Conservation (phyloP, 2,329 filamentous ascomycete genomes). For the Xylaria sp. region DNA sequence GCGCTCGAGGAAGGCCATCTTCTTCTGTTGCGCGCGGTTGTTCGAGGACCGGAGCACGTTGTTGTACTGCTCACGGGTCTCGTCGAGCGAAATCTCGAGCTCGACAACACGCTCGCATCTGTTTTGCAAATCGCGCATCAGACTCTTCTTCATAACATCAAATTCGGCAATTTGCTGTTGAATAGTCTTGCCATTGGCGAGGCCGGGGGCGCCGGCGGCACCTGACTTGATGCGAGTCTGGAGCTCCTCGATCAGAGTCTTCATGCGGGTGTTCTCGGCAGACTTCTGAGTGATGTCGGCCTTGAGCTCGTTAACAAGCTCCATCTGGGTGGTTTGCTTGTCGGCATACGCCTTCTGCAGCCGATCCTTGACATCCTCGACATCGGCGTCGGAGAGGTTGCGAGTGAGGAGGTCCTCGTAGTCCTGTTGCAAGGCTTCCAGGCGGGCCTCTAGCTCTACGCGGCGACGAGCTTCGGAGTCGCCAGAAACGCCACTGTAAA, state of each 20-base stretch:
- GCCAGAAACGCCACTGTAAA: conserved; percentile 63
- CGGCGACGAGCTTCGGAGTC: conserved; percentile 62
- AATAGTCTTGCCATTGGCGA: conserved; percentile 80
- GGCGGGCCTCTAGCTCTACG: conserved; percentile 69
- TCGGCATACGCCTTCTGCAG: conserved; percentile 72
- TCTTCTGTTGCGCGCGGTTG: conserved; percentile 98
- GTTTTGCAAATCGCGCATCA: conserved; percentile 98
- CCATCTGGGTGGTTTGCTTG: conserved; percentile 66
- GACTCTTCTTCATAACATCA: conserved; percentile 98
- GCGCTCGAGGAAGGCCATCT: conserved; percentile 98
- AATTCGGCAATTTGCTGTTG: conserved; percentile 98
- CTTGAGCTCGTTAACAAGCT: conserved; percentile 72
- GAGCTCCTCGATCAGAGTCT: conserved; percentile 72
- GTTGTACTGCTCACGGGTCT: conserved; percentile 98
- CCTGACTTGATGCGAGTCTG: conserved; percentile 67
- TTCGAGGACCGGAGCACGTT: conserved; percentile 95
- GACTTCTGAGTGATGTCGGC: conserved; percentile 69
- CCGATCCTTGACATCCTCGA: conserved; percentile 75
- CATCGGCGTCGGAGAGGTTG: conserved; percentile 72
- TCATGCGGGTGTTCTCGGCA: conserved; percentile 77
- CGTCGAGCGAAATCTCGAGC: conserved; percentile 93
- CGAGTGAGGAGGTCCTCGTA: conserved; percentile 78
- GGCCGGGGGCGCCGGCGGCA: conserved; percentile 48
- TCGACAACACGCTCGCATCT: conserved; percentile 97
- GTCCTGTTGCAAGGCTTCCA: conserved; percentile 69